Evolutionary conservation across 352 stramenopile genomes (phyloP), one percentile per base, ranked within the genome.

Genomic region (Globisporangium megalacanthum): DNA sequence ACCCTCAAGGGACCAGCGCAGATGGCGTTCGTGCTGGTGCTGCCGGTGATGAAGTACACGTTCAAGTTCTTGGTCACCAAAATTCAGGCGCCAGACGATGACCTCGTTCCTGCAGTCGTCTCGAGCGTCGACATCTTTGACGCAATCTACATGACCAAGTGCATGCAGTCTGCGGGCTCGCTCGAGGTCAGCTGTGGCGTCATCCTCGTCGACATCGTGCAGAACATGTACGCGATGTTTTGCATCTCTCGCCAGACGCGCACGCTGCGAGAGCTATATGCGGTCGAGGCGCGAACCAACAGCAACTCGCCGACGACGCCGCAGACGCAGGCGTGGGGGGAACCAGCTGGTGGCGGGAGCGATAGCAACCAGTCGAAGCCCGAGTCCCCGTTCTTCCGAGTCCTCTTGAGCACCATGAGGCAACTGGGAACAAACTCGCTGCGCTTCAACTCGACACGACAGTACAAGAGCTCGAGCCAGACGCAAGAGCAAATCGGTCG

Each of bases 61-160:
- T 48, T 59, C 44, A 58, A 42, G 14, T 17, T 29, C 7, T 35
- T 5, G 49, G 45, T 19, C n/a, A n/a, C 14, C 2, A 3, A 58
- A 51, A 25, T 11, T 52, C 8, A 4, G 10, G 0, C 7, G 6
- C 4, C n/a, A n/a, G 42, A 52, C 11, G 45, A 36, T 6, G 53
- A 52, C 29, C 36, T 46, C 44, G 19, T 25, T 1, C 31, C 10
- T 0, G 29, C 42, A 5, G 8, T 51, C 1, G 22, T 3, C 0
- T 58, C 37, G 1, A 72, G 46, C 20, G 42, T 73, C 49, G 65
- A 72, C 22, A 59, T 72, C 17, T 53, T 65, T 4, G 68, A 75
- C 0, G 73, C 60, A 19, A 66, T 75, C 15, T 76, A 79, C 17
- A 60, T 51, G 15, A 65, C 41, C 20, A 79, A 52, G 13, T 58